Conservation (phyloP, 805 yeast species). For the Candida coquimbonensis region DNA sequence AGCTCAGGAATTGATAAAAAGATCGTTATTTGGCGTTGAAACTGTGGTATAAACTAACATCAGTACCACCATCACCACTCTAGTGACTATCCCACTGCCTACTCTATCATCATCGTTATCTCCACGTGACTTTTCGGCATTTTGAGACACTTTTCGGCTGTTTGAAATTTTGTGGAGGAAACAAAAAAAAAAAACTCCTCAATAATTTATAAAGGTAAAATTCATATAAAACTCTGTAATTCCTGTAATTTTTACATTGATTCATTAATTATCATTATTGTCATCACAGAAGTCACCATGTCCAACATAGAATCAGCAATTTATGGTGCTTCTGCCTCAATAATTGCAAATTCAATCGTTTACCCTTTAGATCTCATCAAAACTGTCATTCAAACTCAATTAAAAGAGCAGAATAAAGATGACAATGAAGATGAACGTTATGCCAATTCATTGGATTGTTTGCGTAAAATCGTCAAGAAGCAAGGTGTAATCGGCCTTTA, state of each 20-base stretch:
- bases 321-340: conserved; percentile 78
- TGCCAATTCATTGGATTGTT: conserved; percentile 54
- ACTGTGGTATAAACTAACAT: background rate
- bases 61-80: too few relatives aligned
- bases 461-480: conserved; percentile 44
- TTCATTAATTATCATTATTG: too few relatives aligned
- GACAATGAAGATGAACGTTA: conserved; percentile 28
- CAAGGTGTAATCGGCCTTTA: conserved; percentile 67
- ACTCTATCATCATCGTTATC: background rate
- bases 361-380: conserved; percentile 78
- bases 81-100: too few relatives aligned
- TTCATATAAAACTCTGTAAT: background rate
- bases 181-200: background rate
- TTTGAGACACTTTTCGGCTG: background rate
- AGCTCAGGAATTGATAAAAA: conserved; percentile 45
- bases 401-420: conserved; percentile 13
- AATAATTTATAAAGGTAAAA: background rate
- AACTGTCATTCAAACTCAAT: conserved; percentile 70
- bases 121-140: conserved; percentile 3
- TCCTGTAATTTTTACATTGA: background rate
- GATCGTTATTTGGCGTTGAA: conserved; percentile 26
- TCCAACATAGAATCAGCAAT: conserved; percentile 64
- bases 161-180: background rate
- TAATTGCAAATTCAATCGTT: conserved; percentile 68
- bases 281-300: conserved; percentile 25